Conservation (phyloP, 2,329 filamentous ascomycete species). For the Diaporthe vaccinii region DNA sequence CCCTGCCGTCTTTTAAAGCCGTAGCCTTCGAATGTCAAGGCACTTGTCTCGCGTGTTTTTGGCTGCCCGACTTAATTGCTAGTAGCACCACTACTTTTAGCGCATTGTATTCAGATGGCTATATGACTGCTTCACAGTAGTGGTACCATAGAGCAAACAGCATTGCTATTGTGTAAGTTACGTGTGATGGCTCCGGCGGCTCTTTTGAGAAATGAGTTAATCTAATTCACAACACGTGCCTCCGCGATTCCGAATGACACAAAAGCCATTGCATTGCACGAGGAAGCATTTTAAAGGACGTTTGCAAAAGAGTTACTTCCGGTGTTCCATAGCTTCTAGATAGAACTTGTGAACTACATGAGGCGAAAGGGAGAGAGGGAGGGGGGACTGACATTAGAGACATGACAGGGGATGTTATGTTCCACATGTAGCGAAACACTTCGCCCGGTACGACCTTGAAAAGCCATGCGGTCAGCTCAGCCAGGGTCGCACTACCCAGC, state of each 20-base stretch:
- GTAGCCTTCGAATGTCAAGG: no score
- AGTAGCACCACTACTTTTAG: background rate
- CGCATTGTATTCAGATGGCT: background rate
- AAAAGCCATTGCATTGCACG: background rate
- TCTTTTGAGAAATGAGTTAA: background rate
- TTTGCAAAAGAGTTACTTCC: no score
- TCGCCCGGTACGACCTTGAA: no score
- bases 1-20: background rate
- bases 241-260: background rate
- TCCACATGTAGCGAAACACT: background rate
- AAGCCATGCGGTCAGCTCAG: no score
- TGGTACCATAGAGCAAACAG: background rate
- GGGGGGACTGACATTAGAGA: background rate
- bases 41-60: background rate
- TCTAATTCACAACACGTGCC: background rate
- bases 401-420: background rate
- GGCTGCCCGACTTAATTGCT: background rate
- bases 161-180: background rate
- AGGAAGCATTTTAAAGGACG: background rate
- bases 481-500: no score
- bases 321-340: no score
- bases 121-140: no score
- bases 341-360: no score
- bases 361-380: no score
- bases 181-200: background rate